Base-by-base conservation (phyloP, 331 rosid species). In the Quercus tomentella region DNA sequence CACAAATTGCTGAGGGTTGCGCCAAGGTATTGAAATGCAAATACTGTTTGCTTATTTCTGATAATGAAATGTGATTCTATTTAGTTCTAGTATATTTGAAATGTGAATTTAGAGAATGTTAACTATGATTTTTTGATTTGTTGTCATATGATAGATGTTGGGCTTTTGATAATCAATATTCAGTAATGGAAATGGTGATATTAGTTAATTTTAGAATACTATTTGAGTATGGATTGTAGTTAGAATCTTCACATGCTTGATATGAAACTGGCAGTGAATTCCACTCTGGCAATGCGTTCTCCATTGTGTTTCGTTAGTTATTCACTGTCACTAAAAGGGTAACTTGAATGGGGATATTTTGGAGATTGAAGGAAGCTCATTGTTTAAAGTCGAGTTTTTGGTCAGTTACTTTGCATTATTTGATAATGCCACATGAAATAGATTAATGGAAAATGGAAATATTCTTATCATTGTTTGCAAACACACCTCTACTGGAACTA, bases 1-100 rank as follows among this genome's bases (percentile, higher is more conserved):
- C 98, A 6, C 98, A 94, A 56, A 94, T 94, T 55, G 98, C 98
- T 0, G 98, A 94, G 83, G 98, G 98, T 68, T 92, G 97, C 65
- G 82, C 95, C 2, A 94, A 94, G 98, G 99, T 95, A 83, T 55
- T 57, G 16, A 56, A 22, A 15, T 41, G 17, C 20, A 16, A 10
- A 25, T 60, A 22, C 67, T 31, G 14, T 73, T 15, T 18, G 20
- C 18, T 57, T 28, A 35, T 10, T 67, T 33, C 11, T 18, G n/a
- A 7, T 33, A 20, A 14, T 15, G 45, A 7, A 20, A 9, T 9
- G 12, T 67, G 1, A 20, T 67, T 17, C 2, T 33, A 1, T 31
- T 26, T 35, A 31, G 25, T 31, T 67, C 72, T 67, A 3, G 20
- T 28, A 11, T 63, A 1, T 7, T 18, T 66, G 70, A 3, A 65